phyloP scores from a whole-genome alignment of 495 filamentous ascomycete genomes.

The Aspergillus heteromorphus region DNA sequence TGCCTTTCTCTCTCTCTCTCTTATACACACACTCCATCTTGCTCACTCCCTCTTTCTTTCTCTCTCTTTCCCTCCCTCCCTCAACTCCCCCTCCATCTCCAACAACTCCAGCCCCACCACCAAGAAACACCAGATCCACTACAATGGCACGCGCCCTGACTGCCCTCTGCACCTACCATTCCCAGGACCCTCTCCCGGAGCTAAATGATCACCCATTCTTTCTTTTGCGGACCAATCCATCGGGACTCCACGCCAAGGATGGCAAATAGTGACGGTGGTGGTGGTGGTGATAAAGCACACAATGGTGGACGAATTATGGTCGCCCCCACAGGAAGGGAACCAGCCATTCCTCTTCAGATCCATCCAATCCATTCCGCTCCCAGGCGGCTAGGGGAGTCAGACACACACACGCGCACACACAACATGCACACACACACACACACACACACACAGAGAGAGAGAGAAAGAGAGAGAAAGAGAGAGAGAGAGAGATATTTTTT shows the following conservation, averaged over 20 bases:
- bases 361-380: background rate
- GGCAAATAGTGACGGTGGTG: background rate
- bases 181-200: background rate
- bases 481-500: background rate
- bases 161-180: background rate
- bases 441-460: too few relatives aligned
- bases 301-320: background rate
- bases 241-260: background rate
- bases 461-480: too few relatives aligned
- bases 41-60: background rate
- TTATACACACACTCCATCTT: background rate
- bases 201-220: background rate
- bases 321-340: background rate
- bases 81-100: background rate
- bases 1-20: background rate
- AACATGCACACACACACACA: too few relatives aligned
- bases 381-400: too few relatives aligned
- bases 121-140: background rate
- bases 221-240: background rate
- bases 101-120: background rate
- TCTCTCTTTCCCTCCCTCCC: background rate
- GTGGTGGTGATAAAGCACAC: background rate
- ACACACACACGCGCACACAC: too few relatives aligned
- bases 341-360: background rate
- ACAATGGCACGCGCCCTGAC: background rate